Evolutionary conservation across 164 flowering plant genomes (phyloP).

Genomic region (Piper betle): DNA sequence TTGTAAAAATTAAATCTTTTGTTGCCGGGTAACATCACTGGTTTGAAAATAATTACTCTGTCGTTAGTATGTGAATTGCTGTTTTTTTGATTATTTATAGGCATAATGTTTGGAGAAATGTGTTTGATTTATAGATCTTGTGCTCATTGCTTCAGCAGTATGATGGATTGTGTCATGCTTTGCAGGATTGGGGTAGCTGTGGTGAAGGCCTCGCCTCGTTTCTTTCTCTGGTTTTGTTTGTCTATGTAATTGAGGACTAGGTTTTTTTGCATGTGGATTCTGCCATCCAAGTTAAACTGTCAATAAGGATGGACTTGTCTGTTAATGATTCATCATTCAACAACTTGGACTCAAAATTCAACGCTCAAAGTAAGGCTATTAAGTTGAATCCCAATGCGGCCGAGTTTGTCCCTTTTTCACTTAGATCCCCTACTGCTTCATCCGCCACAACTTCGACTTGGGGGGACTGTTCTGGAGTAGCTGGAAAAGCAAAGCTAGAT

Average conservation of each 20-base stretch:
- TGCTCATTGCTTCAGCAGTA: not conserved
- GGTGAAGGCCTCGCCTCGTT: conserved; percentile 3
- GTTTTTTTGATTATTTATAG: not conserved
- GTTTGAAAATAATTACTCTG: too few relatives aligned
- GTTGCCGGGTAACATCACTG: not conserved
- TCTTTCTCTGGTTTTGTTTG: not conserved
- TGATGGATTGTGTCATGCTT: conserved; percentile 2
- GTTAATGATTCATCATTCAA: conserved; percentile 27
- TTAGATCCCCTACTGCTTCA: conserved; percentile 27
- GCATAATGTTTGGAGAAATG: not conserved
- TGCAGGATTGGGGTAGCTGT: conserved; percentile 58
- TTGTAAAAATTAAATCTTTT: too few relatives aligned
- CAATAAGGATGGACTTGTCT: conserved; percentile 61
- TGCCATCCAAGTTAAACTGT: conserved; percentile 3
- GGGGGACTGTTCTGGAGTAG: conserved; percentile 24
- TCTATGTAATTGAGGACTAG: not conserved
- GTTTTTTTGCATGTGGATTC: conserved; percentile 8
- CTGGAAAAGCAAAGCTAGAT: conserved; percentile 58
- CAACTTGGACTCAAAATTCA: conserved; percentile 29
- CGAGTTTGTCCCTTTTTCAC: conserved; percentile 76
- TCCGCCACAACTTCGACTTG: conserved; percentile 23
- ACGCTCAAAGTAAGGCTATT: conserved; percentile 23
- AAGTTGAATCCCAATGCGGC: conserved; percentile 90
- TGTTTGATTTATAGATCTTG: not conserved
- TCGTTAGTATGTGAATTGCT: too few relatives aligned